Conservation (phyloP, 805 yeast genomes). For the Candida namnaoensis region DNA sequence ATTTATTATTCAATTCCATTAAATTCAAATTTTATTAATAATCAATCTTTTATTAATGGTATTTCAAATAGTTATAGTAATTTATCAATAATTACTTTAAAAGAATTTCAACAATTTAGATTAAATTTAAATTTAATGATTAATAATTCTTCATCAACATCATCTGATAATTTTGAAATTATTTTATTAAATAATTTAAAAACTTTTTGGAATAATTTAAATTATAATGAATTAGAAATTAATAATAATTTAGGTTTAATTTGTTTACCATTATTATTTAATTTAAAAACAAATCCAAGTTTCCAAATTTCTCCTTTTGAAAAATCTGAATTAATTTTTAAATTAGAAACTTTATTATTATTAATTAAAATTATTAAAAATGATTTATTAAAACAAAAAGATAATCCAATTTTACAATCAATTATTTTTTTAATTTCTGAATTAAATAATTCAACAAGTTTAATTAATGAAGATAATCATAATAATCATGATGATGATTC, state of each 20-base stretch:
- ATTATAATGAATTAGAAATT: no score
- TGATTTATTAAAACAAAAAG: no score
- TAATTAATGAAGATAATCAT: no score
- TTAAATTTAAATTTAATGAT: slow-evolving; percentile 11
- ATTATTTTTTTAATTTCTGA: slow-evolving; percentile 6
- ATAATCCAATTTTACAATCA: slow-evolving; percentile 13
- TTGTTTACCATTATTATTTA: slow-evolving; percentile 37
- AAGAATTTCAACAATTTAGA: slow-evolving; percentile 25
- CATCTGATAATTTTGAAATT: slow-evolving; percentile 10
- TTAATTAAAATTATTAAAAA: no score
- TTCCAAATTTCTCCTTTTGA: background rate
- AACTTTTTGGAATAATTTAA: slow-evolving; percentile 19
- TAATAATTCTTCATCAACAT: slow-evolving; percentile 1
- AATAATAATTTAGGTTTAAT: slow-evolving; percentile 46
- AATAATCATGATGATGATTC: no score
- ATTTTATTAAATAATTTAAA: slow-evolving; percentile 13
- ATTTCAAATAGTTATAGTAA: no score
- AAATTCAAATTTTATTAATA: no score
- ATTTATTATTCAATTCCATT: slow-evolving; percentile 16
- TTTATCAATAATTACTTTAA: slow-evolving; percentile 2
- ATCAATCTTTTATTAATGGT: no score
- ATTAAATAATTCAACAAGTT: no score
- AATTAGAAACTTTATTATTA: slow-evolving; percentile 9
- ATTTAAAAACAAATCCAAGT: background rate
- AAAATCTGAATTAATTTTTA: slow-evolving; percentile 32